Evolutionary conservation across 2,329 filamentous ascomycete species (phyloP), one percentile per base, ranked within the genome.

Genomic region (Juglanconis juglandina): DNA sequence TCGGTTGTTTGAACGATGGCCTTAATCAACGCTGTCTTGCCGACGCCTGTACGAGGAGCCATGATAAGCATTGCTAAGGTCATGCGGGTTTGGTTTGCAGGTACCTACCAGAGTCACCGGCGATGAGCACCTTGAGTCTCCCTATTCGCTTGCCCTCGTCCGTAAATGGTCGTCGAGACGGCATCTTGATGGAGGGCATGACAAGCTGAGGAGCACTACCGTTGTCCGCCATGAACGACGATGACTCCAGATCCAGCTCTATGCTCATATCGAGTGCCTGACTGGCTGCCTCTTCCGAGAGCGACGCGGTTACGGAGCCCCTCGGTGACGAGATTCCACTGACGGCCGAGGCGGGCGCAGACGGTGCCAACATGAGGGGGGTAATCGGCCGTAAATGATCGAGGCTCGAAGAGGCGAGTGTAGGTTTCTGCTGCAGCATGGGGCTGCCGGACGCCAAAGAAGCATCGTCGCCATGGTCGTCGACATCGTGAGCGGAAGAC

Each of bases 161-260:
- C 0, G 95, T 97, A 72, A 98, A 98, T 0, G 93, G 93, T 55
- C 92, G 84, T 53, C 95, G 87, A 63, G 86, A 90, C 3, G 95
- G 94, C 85, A 99, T 95, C 63, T 86, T 87, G 68, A 99, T 88
- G 70, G 92, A 96, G 5, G 95, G 95, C 95, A 99, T 99, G 62
- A 99, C 91, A n/a, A 99, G 82, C 73, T 98, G 93, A 32, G 89
- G 89, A 46, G 79, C 81, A 63, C 73, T 79, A 52, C 76, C 75
- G 61, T 80, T 71, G 83, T 87, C 69, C 64, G 75, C 66, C 71
- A 77, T 72, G 50, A 24, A 64, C 13, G 61, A 64, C 10, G 69
- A 79, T 78, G 56, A 83, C 80, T 67, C 85, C 77, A 68, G 53
- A 35, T 70, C 65, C 10, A 70, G 68, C 58, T 78, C 75, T 58